A percentile compares a stretch with the other conserved stretches of the same genome.
phyloP scores from a whole-genome alignment of 768 basidiomycete species.

The Naganishia onofrii region DNA sequence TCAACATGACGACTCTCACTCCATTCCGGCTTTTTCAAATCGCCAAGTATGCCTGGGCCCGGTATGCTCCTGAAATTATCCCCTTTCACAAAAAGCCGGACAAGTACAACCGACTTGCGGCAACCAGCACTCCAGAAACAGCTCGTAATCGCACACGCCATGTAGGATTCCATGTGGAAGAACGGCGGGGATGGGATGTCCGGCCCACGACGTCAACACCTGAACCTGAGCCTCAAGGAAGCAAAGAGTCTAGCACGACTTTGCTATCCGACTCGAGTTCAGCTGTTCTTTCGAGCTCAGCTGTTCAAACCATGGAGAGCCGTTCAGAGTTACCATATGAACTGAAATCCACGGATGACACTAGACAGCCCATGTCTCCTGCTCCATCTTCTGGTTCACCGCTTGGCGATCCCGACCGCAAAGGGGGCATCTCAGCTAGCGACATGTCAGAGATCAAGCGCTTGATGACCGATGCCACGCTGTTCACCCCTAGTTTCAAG shows the following conservation, averaged over 20 bases:
- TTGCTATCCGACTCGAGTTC: neutral
- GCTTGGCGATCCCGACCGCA: constrained; percentile 36
- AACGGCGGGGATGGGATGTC: constrained; percentile 27
- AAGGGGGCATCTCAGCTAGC: constrained; percentile 15
- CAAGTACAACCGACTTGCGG: constrained; percentile 32
- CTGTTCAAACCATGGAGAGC: no score
- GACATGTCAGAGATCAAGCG: constrained; percentile 45
- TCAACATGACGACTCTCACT: constrained; percentile 40
- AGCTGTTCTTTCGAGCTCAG: neutral
- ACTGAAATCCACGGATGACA: neutral
- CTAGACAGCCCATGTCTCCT: neutral
- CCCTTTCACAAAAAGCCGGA: neutral
- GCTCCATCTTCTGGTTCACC: constrained; percentile 23
- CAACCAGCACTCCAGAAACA: constrained; percentile 33
- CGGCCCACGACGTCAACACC: neutral
- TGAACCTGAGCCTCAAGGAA: neutral
- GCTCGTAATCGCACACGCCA: constrained; percentile 3
- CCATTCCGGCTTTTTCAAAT: constrained; percentile 48
- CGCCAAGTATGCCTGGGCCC: constrained; percentile 40
- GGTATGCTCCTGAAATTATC: constrained; percentile 15
- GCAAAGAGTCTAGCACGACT: neutral
- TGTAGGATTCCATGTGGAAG: constrained; percentile 16
- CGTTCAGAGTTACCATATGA: neutral
- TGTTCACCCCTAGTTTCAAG: constrained; percentile 71
- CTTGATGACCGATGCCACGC: constrained; percentile 70